Percentiles rank a stretch among this genome's conserved stretches.
These are phyloP conservation scores for Xylaria grammica DNA, from an alignment of 495 filamentous ascomycete species.

Conservation along the genomic window DNA sequence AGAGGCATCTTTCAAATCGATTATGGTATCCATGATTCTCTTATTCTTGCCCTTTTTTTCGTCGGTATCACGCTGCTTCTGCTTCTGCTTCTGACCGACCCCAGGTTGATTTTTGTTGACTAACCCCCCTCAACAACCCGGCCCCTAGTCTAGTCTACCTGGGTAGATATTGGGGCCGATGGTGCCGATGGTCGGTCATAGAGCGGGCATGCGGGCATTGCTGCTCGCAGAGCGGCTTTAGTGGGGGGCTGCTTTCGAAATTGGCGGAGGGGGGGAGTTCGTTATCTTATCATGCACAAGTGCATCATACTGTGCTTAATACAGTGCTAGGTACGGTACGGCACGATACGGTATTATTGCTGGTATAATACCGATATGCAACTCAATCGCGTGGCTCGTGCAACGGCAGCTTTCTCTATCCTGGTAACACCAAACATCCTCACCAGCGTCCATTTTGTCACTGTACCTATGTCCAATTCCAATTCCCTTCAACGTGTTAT, in stretches of 20 bases:
- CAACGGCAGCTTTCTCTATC: slow-evolving; percentile 2
- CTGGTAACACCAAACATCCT: neutral
- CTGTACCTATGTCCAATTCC: neutral
- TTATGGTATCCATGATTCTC: slow-evolving; percentile 79
- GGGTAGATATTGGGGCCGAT: neutral
- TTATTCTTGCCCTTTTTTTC: neutral
- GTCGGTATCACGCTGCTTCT: neutral
- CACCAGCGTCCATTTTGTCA: neutral
- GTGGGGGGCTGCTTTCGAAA: neutral
- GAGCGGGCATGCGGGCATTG: neutral
- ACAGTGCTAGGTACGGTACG: neutral
- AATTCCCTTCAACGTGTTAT: neutral
- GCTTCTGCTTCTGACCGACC: too few relatives aligned
- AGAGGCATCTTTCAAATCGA: slow-evolving; percentile 81
- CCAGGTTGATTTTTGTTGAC: slow-evolving; percentile 5
- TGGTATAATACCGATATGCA: neutral
- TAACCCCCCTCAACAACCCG: too few relatives aligned
- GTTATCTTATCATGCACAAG: slow-evolving; percentile 22
- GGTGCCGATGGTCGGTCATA: neutral
- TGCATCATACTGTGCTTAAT: slow-evolving; percentile 10
- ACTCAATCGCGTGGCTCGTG: slow-evolving; percentile 18
- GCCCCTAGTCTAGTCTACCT: neutral
- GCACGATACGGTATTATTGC: too few relatives aligned
- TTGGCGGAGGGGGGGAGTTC: neutral
- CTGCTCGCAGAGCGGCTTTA: neutral